Percentiles rank a stretch among this genome's conserved stretches.
phyloP scores from a whole-genome alignment of 495 filamentous ascomycete species.

The Cercophora samala region DNA sequence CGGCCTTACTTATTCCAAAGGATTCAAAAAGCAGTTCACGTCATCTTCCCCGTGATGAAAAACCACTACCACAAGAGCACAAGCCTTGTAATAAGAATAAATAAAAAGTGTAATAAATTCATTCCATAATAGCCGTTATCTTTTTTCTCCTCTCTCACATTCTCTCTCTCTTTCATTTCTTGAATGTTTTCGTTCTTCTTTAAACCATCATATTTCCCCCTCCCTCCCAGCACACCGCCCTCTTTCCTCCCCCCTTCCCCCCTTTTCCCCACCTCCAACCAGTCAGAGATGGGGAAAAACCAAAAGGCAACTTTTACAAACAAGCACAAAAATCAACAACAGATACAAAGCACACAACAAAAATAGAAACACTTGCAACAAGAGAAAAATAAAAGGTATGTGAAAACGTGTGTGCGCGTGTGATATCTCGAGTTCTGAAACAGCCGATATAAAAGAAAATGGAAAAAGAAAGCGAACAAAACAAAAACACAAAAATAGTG shows the following conservation, averaged over 20 bases:
- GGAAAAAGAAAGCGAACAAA: neutral
- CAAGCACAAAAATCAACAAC: neutral
- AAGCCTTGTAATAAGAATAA: too few species aligned
- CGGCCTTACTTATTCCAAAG: too few species aligned
- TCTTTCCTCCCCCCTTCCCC: neutral
- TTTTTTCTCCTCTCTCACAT: too few species aligned
- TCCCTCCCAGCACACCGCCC: neutral
- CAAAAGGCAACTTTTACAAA: neutral
- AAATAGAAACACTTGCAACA: neutral
- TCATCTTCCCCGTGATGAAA: too few species aligned
- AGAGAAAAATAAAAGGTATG: neutral
- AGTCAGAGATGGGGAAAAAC: neutral
- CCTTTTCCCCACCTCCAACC: neutral
- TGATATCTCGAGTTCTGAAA: neutral
- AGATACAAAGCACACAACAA: neutral
- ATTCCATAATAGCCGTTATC: too few species aligned
- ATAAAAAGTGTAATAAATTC: too few species aligned
- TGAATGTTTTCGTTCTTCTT: constrained; percentile 1
- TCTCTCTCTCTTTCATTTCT: too few species aligned
- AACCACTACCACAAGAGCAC: too few species aligned
- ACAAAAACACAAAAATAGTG: neutral
- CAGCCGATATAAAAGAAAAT: neutral
- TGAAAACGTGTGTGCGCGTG: constrained; percentile 1
- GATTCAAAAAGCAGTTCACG: too few species aligned
- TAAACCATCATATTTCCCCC: neutral